Conservation (phyloP, 495 filamentous ascomycete species). For the Penicillium arizonense region DNA sequence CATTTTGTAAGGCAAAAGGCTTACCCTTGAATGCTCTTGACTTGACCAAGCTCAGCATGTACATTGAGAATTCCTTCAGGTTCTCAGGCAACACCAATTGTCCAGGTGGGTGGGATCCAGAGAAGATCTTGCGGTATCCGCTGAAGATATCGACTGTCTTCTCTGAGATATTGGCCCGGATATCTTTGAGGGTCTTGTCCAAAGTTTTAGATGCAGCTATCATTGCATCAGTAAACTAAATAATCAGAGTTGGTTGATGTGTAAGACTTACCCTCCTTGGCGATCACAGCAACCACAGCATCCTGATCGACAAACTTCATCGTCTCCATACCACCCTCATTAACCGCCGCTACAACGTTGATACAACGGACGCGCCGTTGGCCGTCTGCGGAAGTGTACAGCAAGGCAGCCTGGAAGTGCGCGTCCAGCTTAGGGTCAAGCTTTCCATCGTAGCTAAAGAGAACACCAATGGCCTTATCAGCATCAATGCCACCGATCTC, state of each 20-base stretch:
- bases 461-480: constrained; percentile 88
- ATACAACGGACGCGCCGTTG: constrained; percentile 89
- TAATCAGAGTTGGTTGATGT: background rate
- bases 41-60: constrained; percentile 89
- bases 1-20: background rate
- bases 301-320: constrained; percentile 96
- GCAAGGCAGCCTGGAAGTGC: constrained; percentile 92
- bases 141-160: constrained; percentile 94
- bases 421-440: constrained; percentile 94
- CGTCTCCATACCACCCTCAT: constrained; percentile 75
- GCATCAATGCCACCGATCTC: constrained; percentile 92
- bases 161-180: constrained; percentile 80
- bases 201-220: constrained; percentile 75
- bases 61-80: constrained; percentile 96
- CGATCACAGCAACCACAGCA: constrained; percentile 79
- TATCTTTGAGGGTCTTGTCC: constrained; percentile 80
- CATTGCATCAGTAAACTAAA: constrained; percentile 4
- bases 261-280: constrained; percentile 68
- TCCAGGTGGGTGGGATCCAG: constrained; percentile 81
- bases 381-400: constrained; percentile 90
- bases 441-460: constrained; percentile 96
- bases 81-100: constrained; percentile 95
- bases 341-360: constrained; percentile 91
- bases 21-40: constrained; percentile 86
- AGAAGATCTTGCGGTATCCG: constrained; percentile 87